Evolutionary conservation across 306 rosid genomes (phyloP).

Genomic region (Trifolium subterraneum): DNA sequence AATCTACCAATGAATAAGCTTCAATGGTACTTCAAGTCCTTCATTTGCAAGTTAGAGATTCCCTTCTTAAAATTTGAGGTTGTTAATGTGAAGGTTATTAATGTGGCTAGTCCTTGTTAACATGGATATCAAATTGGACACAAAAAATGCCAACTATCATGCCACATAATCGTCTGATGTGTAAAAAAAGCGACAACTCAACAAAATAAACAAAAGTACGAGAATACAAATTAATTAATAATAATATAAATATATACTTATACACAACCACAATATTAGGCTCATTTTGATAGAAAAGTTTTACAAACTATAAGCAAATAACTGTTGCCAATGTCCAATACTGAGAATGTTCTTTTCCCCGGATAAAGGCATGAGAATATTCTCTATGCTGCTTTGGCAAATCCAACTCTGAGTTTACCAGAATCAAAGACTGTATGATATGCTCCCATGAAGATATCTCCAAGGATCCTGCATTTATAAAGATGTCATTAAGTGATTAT

Average conservation of each 20-base stretch:
- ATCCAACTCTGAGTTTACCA: slow-evolving; percentile 77
- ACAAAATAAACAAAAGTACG: too few species aligned
- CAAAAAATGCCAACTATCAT: too few species aligned
- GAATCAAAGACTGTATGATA: slow-evolving; percentile 90
- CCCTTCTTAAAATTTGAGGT: too few species aligned
- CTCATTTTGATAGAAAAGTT: slow-evolving; percentile 20
- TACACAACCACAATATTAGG: slow-evolving; percentile 33
- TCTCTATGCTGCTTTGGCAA: slow-evolving; percentile 82
- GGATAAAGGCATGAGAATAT: background rate
- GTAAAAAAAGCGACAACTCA: too few species aligned
- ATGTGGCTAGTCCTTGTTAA: too few species aligned
- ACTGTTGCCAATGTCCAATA: slow-evolving; percentile 11
- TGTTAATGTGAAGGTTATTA: too few species aligned
- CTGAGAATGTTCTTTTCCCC: background rate
- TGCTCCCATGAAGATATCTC: slow-evolving; percentile 91
- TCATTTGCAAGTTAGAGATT: too few species aligned
- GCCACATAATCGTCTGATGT: too few species aligned
- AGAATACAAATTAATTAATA: too few species aligned
- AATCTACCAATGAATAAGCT: too few species aligned
- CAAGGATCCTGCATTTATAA: slow-evolving; percentile 77
- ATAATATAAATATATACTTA: background rate
- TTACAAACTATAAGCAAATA: slow-evolving; percentile 33
- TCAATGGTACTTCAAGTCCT: too few species aligned
- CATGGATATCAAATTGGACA: too few species aligned
- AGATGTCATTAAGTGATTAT: slow-evolving; percentile 30